Conservation (phyloP, 176 grass and related monocot species). For the Triticum urartu region DNA sequence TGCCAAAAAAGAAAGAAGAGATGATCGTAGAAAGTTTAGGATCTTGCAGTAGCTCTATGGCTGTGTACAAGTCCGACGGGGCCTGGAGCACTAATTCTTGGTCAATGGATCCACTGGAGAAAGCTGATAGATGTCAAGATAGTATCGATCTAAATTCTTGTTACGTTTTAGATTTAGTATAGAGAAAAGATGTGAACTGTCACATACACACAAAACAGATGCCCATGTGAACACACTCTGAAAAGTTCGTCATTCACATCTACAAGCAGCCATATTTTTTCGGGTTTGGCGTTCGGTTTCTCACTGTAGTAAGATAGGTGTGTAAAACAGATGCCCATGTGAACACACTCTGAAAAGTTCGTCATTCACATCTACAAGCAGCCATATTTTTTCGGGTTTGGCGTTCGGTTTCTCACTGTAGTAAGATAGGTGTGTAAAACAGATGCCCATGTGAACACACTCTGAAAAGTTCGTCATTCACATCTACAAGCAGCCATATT, state of each 20-base stretch:
- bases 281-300: neutral
- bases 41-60: neutral
- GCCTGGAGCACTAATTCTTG: neutral
- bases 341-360: no score
- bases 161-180: neutral
- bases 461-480: neutral
- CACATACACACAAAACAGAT: neutral
- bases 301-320: neutral
- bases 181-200: neutral
- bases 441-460: neutral
- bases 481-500: neutral
- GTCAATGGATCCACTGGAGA: neutral
- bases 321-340: neutral
- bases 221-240: neutral
- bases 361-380: no score
- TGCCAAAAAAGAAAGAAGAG: no score
- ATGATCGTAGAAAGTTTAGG: neutral
- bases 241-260: neutral
- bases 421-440: neutral
- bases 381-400: neutral
- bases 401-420: neutral
- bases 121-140: neutral
- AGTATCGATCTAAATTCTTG: neutral
- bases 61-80: neutral
- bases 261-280: neutral